Conservation (phyloP, 768 basidiomycete species). For the Tylopilus plumbeoviolaceoides region DNA sequence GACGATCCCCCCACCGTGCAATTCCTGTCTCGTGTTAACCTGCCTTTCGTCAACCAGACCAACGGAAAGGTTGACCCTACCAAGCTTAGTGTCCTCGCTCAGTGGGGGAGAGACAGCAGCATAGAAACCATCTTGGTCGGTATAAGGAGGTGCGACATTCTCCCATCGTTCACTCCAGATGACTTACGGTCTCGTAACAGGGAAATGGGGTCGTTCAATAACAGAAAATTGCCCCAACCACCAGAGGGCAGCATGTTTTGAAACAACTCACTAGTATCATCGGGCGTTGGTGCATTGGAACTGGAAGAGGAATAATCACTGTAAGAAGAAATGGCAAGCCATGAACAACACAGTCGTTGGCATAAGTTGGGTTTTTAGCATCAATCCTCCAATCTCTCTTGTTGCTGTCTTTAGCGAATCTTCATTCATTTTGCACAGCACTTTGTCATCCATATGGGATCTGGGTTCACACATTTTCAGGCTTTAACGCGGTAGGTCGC, state of each 20-base stretch:
- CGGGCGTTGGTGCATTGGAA: slow-evolving; percentile 1
- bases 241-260: slow-evolving; percentile 79
- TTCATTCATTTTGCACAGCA: slow-evolving; percentile 8
- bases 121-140: slow-evolving; percentile 91
- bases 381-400: slow-evolving; percentile 17
- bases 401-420: slow-evolving; percentile 14
- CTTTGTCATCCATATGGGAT: neutral
- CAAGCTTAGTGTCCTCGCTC: slow-evolving; percentile 66
- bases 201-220: slow-evolving; percentile 91
- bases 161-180: neutral
- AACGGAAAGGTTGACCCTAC: slow-evolving; percentile 75
- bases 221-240: slow-evolving; percentile 93
- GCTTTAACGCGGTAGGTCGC: neutral
- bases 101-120: slow-evolving; percentile 74
- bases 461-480: neutral
- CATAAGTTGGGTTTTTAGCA: slow-evolving; percentile 20
- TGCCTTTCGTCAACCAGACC: slow-evolving; percentile 79
- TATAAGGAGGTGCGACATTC: slow-evolving; percentile 67
- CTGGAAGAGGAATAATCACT: slow-evolving; percentile 6
- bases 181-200: slow-evolving; percentile 37
- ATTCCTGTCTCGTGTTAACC: slow-evolving; percentile 86
- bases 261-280: slow-evolving; percentile 2
- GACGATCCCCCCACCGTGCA: slow-evolving; percentile 75
- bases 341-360: slow-evolving; percentile 7
- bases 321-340: slow-evolving; percentile 14